These are phyloP conservation scores for Hanseniaspora uvarum DNA, from an alignment of 1,139 yeast species.

Conservation along the genomic window DNA sequence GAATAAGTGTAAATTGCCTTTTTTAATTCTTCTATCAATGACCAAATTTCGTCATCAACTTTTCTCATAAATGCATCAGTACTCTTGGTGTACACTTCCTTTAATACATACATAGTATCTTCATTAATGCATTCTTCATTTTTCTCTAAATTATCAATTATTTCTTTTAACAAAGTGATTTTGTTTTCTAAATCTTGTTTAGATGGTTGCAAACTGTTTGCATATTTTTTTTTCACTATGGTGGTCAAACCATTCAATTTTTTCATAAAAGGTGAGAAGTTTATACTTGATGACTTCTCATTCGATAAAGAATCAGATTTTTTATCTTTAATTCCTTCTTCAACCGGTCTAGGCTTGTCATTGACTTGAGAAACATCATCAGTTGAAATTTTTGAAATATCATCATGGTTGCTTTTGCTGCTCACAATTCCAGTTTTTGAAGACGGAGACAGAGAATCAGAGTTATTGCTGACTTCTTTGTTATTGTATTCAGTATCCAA, in stretches of 20 bases:
- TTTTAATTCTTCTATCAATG: not conserved
- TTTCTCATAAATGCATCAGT: constrained; percentile 28
- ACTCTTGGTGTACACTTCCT: constrained; percentile 23
- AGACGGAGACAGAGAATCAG: not conserved
- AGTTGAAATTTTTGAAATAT: not conserved
- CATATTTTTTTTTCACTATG: constrained; percentile 10
- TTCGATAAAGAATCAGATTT: not conserved
- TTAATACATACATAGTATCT: constrained; percentile 3
- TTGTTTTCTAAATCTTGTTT: constrained; percentile 7
- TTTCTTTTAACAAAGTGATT: not conserved
- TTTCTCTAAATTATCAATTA: constrained; percentile 5
- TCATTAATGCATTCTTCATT: constrained; percentile 13
- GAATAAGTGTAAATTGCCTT: constrained; percentile 1
- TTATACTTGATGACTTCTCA: not conserved
- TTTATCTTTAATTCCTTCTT: not conserved
- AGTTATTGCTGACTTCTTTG: not conserved
- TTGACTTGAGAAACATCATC: not conserved
- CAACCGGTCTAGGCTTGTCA: not conserved
- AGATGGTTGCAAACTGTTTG: constrained; percentile 2
- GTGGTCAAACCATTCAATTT: constrained; percentile 4
- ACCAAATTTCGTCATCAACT: constrained; percentile 18
- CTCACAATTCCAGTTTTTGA: not conserved
- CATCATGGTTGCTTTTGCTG: not conserved
- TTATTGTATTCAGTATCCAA: not conserved
- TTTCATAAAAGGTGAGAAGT: constrained; percentile 15